Evolutionary conservation across 768 basidiomycete genomes (phyloP), one percentile per base, ranked within the genome.

Genomic region (Tubosaeta sp.): DNA sequence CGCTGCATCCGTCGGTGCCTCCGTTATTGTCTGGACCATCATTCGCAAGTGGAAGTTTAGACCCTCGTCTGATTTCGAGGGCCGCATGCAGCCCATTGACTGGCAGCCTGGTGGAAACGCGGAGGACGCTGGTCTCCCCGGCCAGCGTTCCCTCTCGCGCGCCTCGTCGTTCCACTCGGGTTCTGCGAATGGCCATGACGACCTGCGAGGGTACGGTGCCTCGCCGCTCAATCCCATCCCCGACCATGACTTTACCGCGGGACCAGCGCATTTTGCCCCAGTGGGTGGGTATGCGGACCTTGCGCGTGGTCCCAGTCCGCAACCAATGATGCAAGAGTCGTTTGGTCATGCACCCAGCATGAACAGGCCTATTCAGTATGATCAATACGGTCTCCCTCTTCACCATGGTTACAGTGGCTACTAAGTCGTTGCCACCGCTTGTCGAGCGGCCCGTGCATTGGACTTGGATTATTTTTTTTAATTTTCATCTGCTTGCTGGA

Each of bases 31-130:
- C 56, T 95, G 91, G 91, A 94, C 91, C 44, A 72, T 91, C 64
- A 88, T 93, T 76, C 86, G 91, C 74, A 92, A 93, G 70, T 92
- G 89, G 87, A 91, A 92, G 73, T 84, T 93, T 64, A 83, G 81
- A 49, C 82, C 86, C 52, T 92, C 91, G 29, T 77, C 81, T 63
- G 78, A 81, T 60, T 93, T 93, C 66, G 87, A 90, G 61, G 82
- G 84, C 55, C 88, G 91, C 59, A 81, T 95, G 74, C 82, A 87
- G 53, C 91, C 92, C 54, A 90, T 93, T 65, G 84, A 91, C 72
- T 93, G 88, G 89, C 82, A 87, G 64, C 88, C 88, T n/a, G 74
- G 69, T 44, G 73, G 70, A 29, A 71, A 64, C 48, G 72, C 72
- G 4, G 77, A 78, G 8, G 77, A 80, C 50, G 48, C 59, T 32